A percentile compares a stretch with the other conserved stretches of the same genome.
Conservation (phyloP, 495 filamentous ascomycete species). For the Penicillium subrubescens region DNA sequence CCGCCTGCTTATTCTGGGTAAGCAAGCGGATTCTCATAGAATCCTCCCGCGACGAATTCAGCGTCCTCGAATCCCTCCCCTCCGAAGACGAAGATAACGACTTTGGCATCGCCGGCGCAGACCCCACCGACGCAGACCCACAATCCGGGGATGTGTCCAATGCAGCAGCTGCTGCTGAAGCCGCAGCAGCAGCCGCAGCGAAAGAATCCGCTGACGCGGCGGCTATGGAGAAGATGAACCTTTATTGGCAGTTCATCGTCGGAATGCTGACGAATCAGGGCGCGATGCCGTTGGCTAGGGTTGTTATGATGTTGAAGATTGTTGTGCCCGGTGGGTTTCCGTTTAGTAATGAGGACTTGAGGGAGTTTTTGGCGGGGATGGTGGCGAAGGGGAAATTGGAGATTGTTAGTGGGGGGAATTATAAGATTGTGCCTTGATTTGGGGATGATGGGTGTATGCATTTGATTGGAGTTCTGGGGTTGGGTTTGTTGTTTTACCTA, state of each 20-base stretch:
- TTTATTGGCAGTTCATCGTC: slow-evolving; percentile 89
- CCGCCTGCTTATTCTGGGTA: slow-evolving; percentile 85
- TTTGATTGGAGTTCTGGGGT: not conserved
- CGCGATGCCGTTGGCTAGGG: slow-evolving; percentile 75
- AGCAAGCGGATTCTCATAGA: slow-evolving; percentile 75
- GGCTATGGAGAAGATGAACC: slow-evolving; percentile 73
- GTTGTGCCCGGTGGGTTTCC: slow-evolving; percentile 84
- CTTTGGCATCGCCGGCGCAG: slow-evolving; percentile 20
- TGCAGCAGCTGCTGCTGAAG: slow-evolving; percentile 52
- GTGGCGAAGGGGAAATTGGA: slow-evolving; percentile 70
- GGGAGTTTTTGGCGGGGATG: slow-evolving; percentile 76
- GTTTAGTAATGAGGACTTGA: slow-evolving; percentile 74
- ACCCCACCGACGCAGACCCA: slow-evolving; percentile 15
- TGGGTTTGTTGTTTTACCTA: not conserved
- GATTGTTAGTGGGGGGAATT: slow-evolving; percentile 69
- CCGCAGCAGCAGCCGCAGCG: slow-evolving; percentile 49
- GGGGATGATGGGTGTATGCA: not conserved
- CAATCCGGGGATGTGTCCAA: slow-evolving; percentile 33
- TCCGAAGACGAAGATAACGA: slow-evolving; percentile 39
- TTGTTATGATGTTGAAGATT: slow-evolving; percentile 93
- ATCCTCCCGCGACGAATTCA: slow-evolving; percentile 52
- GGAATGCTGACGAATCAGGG: slow-evolving; percentile 94
- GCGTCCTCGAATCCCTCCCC: slow-evolving; percentile 65
- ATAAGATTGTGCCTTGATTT: slow-evolving; percentile 51
- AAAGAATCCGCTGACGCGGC: slow-evolving; percentile 50